Percentiles rank a stretch among this genome's conserved stretches.
These are phyloP conservation scores for Samsoniella hepiali DNA, from an alignment of 2,329 filamentous ascomycete genomes.

Conservation along the genomic window DNA sequence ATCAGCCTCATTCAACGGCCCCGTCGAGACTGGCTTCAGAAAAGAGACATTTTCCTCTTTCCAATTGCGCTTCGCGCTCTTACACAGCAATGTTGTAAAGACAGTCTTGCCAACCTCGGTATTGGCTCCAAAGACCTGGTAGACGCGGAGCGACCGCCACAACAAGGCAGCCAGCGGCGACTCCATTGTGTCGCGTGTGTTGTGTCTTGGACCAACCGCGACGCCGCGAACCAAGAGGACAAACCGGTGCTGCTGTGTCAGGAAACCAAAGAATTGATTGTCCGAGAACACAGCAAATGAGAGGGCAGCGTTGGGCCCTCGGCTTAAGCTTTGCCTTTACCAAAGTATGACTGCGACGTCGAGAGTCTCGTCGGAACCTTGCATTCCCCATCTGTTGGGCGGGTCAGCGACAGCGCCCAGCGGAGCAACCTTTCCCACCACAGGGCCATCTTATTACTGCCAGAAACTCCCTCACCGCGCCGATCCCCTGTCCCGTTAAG, in stretches of 20 bases:
- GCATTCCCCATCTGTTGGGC: conserved; percentile 15
- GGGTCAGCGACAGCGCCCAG: conserved; percentile 6
- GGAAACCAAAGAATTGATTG: background rate
- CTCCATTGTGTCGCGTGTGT: conserved; percentile 28
- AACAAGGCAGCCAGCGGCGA: conserved; percentile 56
- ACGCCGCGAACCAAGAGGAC: background rate
- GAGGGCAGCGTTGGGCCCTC: background rate
- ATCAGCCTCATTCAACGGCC: conserved; percentile 66
- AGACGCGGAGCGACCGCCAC: conserved; percentile 64
- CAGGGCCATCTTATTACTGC: background rate
- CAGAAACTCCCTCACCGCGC: conserved; percentile 16
- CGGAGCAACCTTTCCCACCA: conserved; percentile 9
- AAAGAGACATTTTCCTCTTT: conserved; percentile 55
- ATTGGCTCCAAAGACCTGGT: conserved; percentile 80
- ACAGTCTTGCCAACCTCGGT: conserved; percentile 85
- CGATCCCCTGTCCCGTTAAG: conserved; percentile 16
- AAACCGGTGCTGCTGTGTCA: background rate
- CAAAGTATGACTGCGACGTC: background rate
- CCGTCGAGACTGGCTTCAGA: conserved; percentile 80
- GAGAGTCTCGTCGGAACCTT: background rate
- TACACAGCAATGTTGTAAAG: conserved; percentile 69
- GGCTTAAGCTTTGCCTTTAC: conserved; percentile 4
- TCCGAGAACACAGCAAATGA: background rate
- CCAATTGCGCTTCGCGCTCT: conserved; percentile 50
- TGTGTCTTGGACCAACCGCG: background rate